These are phyloP conservation scores for Clarireedia sp. DNA, from an alignment of 2,329 filamentous ascomycete genomes.

Conservation along the genomic window DNA sequence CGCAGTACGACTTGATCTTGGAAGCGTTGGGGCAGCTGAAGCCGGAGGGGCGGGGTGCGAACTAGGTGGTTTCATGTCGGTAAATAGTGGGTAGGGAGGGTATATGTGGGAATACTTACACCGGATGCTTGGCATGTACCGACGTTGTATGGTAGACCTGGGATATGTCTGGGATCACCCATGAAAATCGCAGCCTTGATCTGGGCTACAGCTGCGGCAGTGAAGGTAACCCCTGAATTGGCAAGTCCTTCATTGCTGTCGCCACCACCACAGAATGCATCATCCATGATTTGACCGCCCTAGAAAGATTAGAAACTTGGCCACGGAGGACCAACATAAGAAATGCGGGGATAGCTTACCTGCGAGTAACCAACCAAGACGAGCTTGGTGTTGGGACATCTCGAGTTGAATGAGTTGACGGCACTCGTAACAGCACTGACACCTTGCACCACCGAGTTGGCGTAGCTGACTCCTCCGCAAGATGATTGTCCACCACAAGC, in stretches of 20 bases:
- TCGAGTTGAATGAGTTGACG: conserved; percentile 49
- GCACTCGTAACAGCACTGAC: conserved; percentile 50
- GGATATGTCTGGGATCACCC: conserved; percentile 52
- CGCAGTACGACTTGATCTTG: conserved; percentile 54
- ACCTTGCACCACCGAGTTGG: conserved; percentile 48
- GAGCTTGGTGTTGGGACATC: conserved; percentile 49
- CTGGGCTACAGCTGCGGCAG: conserved; percentile 40
- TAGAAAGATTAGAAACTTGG: conserved; percentile 23
- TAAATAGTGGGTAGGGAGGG: not conserved
- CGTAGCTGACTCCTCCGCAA: conserved; percentile 54
- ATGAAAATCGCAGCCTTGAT: conserved; percentile 59
- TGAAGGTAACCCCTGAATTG: conserved; percentile 37
- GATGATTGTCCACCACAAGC: conserved; percentile 53
- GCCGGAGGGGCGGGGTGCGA: conserved; percentile 46
- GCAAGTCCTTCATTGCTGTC: conserved; percentile 39
- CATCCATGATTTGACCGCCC: conserved; percentile 56
- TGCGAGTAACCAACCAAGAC: conserved; percentile 58
- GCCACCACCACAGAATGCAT: conserved; percentile 51
- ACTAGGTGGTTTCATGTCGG: conserved; percentile 32
- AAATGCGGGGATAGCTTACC: conserved; percentile 27
- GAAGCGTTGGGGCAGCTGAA: conserved; percentile 44
- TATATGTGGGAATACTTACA: conserved; percentile 36
- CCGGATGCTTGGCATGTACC: conserved; percentile 51
- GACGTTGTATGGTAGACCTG: conserved; percentile 50
- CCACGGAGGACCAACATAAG: not conserved